A percentile compares a stretch with the other conserved stretches of the same genome.
phyloP scores from a whole-genome alignment of 1,139 yeast genomes.

The Candida sp. region DNA sequence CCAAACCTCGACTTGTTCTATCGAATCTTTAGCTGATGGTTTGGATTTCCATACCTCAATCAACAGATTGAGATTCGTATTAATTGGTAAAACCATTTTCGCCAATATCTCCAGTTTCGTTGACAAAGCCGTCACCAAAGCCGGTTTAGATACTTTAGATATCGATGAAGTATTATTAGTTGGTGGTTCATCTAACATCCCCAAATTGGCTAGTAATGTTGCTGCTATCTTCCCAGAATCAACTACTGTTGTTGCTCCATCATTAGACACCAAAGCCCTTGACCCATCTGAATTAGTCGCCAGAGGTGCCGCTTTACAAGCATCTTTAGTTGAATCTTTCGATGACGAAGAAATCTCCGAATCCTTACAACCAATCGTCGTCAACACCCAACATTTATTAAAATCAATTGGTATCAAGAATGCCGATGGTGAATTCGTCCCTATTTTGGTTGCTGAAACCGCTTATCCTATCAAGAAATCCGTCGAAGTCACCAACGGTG shows the following conservation, averaged over 20 bases:
- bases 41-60: conserved; percentile 89
- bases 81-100: conserved; percentile 78
- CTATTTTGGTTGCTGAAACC: conserved; percentile 79
- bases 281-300: conserved; percentile 89
- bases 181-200: conserved; percentile 93
- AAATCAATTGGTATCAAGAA: conserved; percentile 85
- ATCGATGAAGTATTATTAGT: conserved; percentile 88
- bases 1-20: conserved; percentile 84
- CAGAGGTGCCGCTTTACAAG: conserved; percentile 98
- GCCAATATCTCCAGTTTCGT: conserved; percentile 74
- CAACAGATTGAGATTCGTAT: conserved; percentile 92
- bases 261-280: conserved; percentile 69
- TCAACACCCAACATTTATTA: conserved; percentile 83
- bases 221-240: conserved; percentile 76
- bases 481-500: conserved; percentile 60
- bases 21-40: conserved; percentile 94
- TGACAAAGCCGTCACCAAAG: conserved; percentile 72
- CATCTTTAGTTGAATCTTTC: conserved; percentile 77
- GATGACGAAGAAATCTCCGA: conserved; percentile 87
- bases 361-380: conserved; percentile 80
- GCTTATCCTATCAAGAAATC: conserved; percentile 90
- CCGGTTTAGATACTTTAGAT: conserved; percentile 80
- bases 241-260: conserved; percentile 75
- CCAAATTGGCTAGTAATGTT: conserved; percentile 81
- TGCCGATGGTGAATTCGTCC: conserved; percentile 67